Conservation (phyloP, 2,329 filamentous ascomycete species). For the Botryosphaeria dothidea region DNA sequence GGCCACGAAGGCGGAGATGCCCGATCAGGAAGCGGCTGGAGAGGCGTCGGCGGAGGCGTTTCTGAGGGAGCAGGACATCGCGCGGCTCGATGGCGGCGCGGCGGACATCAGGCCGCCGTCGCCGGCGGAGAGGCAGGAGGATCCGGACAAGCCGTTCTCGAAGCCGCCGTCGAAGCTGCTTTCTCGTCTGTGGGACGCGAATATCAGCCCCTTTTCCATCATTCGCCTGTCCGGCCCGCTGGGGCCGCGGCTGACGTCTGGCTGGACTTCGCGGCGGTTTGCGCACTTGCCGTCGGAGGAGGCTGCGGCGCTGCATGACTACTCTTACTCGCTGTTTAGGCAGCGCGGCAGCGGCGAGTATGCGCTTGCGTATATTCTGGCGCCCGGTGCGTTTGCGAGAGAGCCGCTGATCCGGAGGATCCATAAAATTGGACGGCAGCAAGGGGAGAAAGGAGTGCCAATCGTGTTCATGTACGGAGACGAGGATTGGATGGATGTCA, state of each 20-base stretch:
- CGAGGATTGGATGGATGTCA: slow-evolving; percentile 29
- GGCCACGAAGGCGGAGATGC: slow-evolving; percentile 77
- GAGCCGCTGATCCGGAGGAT: slow-evolving; percentile 85
- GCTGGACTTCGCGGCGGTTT: slow-evolving; percentile 95
- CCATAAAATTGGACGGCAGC: slow-evolving; percentile 78
- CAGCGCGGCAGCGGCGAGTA: slow-evolving; percentile 93
- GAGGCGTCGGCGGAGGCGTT: slow-evolving; percentile 74
- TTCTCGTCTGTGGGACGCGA: slow-evolving; percentile 93
- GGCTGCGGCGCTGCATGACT: slow-evolving; percentile 82
- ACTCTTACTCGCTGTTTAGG: slow-evolving; percentile 91
- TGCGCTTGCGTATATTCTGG: slow-evolving; percentile 86
- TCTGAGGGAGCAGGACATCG: slow-evolving; percentile 8
- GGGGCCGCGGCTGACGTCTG: slow-evolving; percentile 87
- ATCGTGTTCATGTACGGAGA: slow-evolving; percentile 55
- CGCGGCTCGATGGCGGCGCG: neutral
- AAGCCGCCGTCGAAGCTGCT: slow-evolving; percentile 70
- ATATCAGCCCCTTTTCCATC: slow-evolving; percentile 90
- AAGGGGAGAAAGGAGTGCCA: slow-evolving; percentile 68
- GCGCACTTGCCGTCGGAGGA: slow-evolving; percentile 81
- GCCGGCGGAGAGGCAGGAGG: slow-evolving; percentile 25
- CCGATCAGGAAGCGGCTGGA: slow-evolving; percentile 57
- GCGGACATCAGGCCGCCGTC: slow-evolving; percentile 48
- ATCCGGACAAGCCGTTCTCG: neutral
- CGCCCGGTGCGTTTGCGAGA: slow-evolving; percentile 88
- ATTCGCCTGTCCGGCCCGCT: slow-evolving; percentile 86